Base-by-base conservation (phyloP, 139 green algal genomes). In the Diplosphaera chodatii region DNA sequence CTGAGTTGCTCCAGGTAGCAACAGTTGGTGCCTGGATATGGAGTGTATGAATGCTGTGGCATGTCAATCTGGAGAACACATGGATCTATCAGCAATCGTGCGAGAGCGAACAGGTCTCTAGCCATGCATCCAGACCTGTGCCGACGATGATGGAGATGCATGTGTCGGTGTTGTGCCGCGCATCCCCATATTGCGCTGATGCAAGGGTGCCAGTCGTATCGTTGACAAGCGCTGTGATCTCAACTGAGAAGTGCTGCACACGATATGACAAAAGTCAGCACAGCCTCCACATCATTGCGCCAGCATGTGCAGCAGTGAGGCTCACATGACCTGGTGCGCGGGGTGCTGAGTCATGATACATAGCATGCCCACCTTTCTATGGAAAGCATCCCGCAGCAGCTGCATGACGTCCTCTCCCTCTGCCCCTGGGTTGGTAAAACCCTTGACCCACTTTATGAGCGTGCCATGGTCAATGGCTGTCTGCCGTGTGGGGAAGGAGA, bases 381-480 rank as follows among this genome's bases (percentile, higher is more conserved):
- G 40, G 27, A 89, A 78, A 13, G 75, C 77, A 10, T 65, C 66
- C 28, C 56, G 29, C 32, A 88, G 73, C 67, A 88, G 74, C 15
- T 55, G 27, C 56, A 87, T 81, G 22, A 86, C 78, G 41, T 93
- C 82, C 40, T 83, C 23, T 5, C 82, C 83, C 3, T 90, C 59
- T 28, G 85, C 75, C 4, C 79, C 74, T 30, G 32, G n/a, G 27
- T 77, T 81, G 28, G 65, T 56, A 32, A 74, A 81, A 31, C 68
- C 87, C 80, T 96, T 96, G 62, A 89, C 96, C 91, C 90, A 96
- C 64, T 79, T 66, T 66, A 97, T 66, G 31, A 96, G 87, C 40
- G 70, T 77, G 64, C 90, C 91, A 6, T 69, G 64, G 73, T 90
- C 75, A 16, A 97, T 72, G 28, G 80, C 81, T 1, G 78, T 86